phyloP scores from a whole-genome alignment of 169 alveolate species.

The Plasmodium yoelii region DNA sequence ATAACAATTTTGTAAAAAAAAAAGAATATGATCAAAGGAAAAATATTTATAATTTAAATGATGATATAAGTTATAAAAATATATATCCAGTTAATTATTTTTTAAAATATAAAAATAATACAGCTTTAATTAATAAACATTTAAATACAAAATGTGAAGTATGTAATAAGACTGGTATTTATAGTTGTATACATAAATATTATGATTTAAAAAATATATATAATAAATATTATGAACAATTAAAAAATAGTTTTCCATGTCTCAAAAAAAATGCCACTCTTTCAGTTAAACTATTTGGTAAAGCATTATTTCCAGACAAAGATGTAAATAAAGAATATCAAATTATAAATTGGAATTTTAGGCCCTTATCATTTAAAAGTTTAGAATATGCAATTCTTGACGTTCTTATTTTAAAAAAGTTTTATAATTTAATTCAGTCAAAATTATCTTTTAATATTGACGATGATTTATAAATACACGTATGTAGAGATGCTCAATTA shows the following conservation, averaged over 20 bases:
- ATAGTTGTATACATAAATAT: constrained; percentile 70
- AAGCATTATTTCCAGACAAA: constrained; percentile 55
- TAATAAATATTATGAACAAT: constrained; percentile 53
- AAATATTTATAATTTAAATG: constrained; percentile 1
- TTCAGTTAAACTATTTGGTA: constrained; percentile 60
- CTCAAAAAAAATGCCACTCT: constrained; percentile 36
- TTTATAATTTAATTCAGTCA: constrained; percentile 54
- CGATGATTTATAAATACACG: constrained; percentile 10
- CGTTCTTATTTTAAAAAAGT: constrained; percentile 55
- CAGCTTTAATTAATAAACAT: constrained; percentile 28
- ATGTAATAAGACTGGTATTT: constrained; percentile 55
- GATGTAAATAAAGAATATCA: constrained; percentile 65
- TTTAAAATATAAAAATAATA: constrained; percentile 34
- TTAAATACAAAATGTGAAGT: constrained; percentile 32
- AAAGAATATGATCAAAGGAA: background rate
- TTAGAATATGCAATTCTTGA: constrained; percentile 67
- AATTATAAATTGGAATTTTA: constrained; percentile 61
- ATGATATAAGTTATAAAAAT: constrained; percentile 55
- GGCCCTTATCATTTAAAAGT: constrained; percentile 57
- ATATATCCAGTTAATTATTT: constrained; percentile 64
- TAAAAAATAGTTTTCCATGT: constrained; percentile 30
- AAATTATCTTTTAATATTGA: constrained; percentile 40
- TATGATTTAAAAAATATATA: constrained; percentile 57
- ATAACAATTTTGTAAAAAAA: background rate
- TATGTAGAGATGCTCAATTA: background rate